Evolutionary conservation across 306 rosid genomes (phyloP), one percentile per base, ranked within the genome.

Genomic region (Crotalaria pallida): DNA sequence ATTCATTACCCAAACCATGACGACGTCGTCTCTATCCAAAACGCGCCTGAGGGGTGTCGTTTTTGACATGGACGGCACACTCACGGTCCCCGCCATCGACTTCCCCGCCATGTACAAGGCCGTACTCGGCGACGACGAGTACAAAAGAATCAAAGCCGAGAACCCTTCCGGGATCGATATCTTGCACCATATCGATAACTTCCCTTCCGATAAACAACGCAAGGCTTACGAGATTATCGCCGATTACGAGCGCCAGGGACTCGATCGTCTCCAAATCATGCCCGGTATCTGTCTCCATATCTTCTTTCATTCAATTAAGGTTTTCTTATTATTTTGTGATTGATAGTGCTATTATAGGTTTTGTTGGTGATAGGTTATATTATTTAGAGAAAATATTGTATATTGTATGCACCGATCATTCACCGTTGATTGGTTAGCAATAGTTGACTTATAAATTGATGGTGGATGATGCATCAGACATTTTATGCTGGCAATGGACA

Each of bases 41-140:
- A 27, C 86, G 52, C 98, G 88, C 59, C 96, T 93, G 9, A 65
- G 88, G 0, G 98, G 98, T 7, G 92, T 93, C 27, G 92, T 93
- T 3, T 93, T 93, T 65, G 98, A 93, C 88, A 93, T 93, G 98
- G 98, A 90, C 79, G 98, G 98, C 13, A 93, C 98, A 15, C 92
- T 93, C 4, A 93, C 98, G 4, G 84, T 93, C 18, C 98, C 98
- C 27, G 96, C 50, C 47, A 90, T 93, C 80, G 96, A 93, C 75
- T 93, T 93, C 59, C 22, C 83, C 5, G 84, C 98, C 61, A 90
- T 93, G 97, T 84, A 90, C 87, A 78, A 38, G 44, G 87, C 96
- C 3, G 97, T 93, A 15, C 98, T 90, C 0, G 98, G 97, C 17
- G 92, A 84, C 16, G 85, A 78, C 1, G 98, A 88, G 76, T 90